A percentile compares a stretch with the other conserved stretches of the same genome.
These are phyloP conservation scores for Termitomyces sp. DNA, from an alignment of 768 basidiomycete species.

Conservation along the genomic window DNA sequence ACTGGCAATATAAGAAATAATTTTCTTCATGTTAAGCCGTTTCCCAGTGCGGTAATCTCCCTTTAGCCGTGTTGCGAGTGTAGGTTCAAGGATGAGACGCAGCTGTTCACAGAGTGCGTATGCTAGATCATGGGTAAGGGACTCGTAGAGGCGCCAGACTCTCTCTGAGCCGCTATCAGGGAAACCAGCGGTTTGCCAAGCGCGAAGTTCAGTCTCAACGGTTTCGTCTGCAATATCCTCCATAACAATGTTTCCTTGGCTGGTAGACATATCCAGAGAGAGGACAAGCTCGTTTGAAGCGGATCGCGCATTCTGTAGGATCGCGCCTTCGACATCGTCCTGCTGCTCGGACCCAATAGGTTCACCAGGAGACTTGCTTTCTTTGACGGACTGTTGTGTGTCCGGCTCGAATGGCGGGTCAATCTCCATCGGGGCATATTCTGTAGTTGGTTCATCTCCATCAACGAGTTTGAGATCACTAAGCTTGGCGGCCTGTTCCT, in stretches of 20 bases:
- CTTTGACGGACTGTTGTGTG: constrained; percentile 17
- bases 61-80: constrained; percentile 85
- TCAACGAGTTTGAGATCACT: constrained; percentile 76
- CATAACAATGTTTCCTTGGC: constrained; percentile 26
- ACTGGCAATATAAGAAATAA: constrained; percentile 95
- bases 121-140: constrained; percentile 86
- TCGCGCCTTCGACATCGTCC: constrained; percentile 38
- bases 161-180: constrained; percentile 53
- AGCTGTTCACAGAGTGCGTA: constrained; percentile 93
- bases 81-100: constrained; percentile 93
- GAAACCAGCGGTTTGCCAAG: constrained; percentile 59
- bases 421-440: constrained; percentile 44
- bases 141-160: constrained; percentile 91
- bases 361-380: constrained; percentile 17
- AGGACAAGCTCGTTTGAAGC: constrained; percentile 15
- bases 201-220: constrained; percentile 45
- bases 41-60: constrained; percentile 98
- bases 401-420: constrained; percentile 24
- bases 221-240: constrained; percentile 25
- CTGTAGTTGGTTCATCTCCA: constrained; percentile 33
- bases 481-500: constrained; percentile 78
- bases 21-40: constrained; percentile 97
- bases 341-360: constrained; percentile 17
- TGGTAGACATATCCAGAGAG: constrained; percentile 19
- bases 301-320: constrained; percentile 29